These are phyloP conservation scores for Ophiostoma himal-ulmi DNA, from an alignment of 2,329 filamentous ascomycete species.

Conservation along the genomic window DNA sequence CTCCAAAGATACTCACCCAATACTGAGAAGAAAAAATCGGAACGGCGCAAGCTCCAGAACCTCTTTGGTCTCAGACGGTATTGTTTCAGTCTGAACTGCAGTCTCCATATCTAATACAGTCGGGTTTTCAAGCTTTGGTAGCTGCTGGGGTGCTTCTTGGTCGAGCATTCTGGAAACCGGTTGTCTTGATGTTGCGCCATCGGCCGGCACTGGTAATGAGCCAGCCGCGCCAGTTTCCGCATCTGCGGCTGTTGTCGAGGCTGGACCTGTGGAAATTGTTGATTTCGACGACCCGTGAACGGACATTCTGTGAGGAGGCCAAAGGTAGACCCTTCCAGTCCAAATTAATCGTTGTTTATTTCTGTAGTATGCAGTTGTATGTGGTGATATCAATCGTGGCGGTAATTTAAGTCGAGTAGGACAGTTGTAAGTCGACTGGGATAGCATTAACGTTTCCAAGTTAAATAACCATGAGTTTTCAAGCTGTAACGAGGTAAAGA, in stretches of 20 bases:
- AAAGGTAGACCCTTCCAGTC: not conserved
- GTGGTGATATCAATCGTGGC: not conserved
- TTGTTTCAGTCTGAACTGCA: not conserved
- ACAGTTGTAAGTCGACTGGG: not conserved
- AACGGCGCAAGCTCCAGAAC: slow-evolving; percentile 17
- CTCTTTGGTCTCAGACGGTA: not conserved
- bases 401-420: not conserved
- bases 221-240: not conserved
- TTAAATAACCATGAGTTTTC: not conserved
- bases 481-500: not conserved
- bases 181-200: not conserved
- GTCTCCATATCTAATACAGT: not conserved
- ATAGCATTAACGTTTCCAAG: not conserved
- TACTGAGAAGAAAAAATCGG: slow-evolving; percentile 25
- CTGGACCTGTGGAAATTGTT: not conserved
- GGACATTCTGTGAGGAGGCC: not conserved
- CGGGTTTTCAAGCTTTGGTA: not conserved
- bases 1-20: slow-evolving; percentile 20
- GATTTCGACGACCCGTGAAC: not conserved
- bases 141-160: not conserved
- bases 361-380: not conserved
- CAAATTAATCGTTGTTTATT: not conserved
- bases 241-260: not conserved
- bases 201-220: not conserved
- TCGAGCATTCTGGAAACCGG: not conserved